These are phyloP conservation scores for Cryptococcus wingfieldii DNA, from an alignment of 1,284 basidiomycete species.

Conservation along the genomic window DNA sequence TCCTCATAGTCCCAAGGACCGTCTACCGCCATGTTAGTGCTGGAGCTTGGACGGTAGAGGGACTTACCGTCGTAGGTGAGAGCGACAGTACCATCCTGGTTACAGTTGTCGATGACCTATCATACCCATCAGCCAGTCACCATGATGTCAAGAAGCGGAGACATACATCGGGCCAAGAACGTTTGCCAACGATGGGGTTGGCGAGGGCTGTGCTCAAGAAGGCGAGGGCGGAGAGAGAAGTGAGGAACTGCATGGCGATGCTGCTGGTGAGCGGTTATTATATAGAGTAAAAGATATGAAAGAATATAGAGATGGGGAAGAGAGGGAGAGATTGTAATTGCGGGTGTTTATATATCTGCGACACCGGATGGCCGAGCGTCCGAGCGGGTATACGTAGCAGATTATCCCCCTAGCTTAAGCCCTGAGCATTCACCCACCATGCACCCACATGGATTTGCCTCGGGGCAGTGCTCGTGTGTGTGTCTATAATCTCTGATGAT, in stretches of 20 bases:
- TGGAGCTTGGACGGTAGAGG: neutral
- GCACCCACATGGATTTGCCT: no score
- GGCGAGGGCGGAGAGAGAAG: constrained; percentile 11
- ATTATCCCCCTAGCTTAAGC: no score
- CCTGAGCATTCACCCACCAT: no score
- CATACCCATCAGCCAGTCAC: constrained; percentile 10
- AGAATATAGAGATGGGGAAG: neutral
- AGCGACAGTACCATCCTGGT: constrained; percentile 43
- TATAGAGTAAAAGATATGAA: neutral
- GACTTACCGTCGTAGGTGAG: constrained; percentile 54
- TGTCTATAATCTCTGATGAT: no score
- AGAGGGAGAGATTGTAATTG: neutral
- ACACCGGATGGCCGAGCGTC: no score
- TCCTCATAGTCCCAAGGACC: constrained; percentile 52
- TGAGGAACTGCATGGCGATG: constrained; percentile 2
- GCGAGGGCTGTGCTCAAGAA: constrained; percentile 13
- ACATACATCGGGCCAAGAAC: constrained; percentile 1
- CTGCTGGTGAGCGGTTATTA: neutral
- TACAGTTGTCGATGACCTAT: constrained; percentile 40
- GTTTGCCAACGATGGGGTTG: constrained; percentile 3
- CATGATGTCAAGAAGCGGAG: neutral
- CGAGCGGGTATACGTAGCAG: no score
- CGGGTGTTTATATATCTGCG: neutral
- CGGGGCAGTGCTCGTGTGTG: no score
- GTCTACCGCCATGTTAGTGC: constrained; percentile 34